Evolutionary conservation across 306 rosid genomes (phyloP).

Genomic region (Mucuna pruriens): DNA sequence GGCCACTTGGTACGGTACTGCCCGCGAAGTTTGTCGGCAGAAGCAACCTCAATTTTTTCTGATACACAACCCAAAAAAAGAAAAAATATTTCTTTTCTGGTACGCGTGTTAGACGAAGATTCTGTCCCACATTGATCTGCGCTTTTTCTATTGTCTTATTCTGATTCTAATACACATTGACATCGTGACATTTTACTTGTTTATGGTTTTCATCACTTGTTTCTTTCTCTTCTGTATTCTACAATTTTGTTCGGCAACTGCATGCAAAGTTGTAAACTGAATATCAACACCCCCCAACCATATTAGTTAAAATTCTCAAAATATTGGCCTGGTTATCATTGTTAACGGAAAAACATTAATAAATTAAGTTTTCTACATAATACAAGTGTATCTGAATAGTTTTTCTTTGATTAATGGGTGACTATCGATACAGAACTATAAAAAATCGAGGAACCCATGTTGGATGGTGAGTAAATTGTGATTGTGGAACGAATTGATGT

Average conservation of each 20-base stretch:
- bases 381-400: background rate
- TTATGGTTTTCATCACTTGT: background rate
- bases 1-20: background rate
- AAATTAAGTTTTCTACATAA: background rate
- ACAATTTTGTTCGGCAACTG: background rate
- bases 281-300: background rate
- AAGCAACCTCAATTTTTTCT: background rate
- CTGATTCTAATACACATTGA: background rate
- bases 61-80: background rate
- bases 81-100: background rate
- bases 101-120: background rate
- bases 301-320: background rate
- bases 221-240: background rate
- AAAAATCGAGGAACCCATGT: background rate
- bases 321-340: background rate
- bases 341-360: background rate
- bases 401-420: background rate
- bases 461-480: background rate
- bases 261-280: background rate
- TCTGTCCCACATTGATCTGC: background rate
- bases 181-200: background rate
- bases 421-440: background rate
- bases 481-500: background rate
- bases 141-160: conserved; percentile 6
- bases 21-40: background rate